phyloP scores from a whole-genome alignment of 371 early-diverging fungal species.

The Apophysomyces ossiformis region DNA sequence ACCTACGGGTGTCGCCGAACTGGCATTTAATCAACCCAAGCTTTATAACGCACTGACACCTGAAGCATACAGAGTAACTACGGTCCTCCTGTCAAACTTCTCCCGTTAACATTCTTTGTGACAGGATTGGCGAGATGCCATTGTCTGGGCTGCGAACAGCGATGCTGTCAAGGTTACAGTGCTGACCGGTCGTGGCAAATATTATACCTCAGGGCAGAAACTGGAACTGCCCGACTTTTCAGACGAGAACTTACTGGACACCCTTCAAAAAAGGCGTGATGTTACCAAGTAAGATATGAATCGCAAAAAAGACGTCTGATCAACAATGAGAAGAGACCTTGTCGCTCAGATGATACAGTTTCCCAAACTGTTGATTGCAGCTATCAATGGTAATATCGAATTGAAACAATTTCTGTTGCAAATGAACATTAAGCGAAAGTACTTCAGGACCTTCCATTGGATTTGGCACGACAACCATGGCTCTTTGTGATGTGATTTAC shows the following conservation, averaged over 20 bases:
- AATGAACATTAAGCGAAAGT: not conserved
- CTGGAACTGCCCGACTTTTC: constrained; percentile 44
- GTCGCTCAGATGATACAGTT: constrained; percentile 65
- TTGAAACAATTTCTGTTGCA: not conserved
- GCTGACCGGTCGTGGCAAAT: constrained; percentile 72
- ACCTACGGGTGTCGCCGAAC: constrained; percentile 62
- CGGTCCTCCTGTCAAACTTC: not conserved
- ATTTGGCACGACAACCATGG: constrained; percentile 69
- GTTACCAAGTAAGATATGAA: constrained; percentile 25
- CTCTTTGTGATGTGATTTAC: constrained; percentile 75
- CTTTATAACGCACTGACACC: constrained; percentile 67
- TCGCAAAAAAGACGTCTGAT: not conserved
- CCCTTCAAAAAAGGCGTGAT: constrained; percentile 25
- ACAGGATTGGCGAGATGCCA: constrained; percentile 66
- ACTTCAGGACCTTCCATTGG: constrained; percentile 70
- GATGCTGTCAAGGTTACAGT: constrained; percentile 63
- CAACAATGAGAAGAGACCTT: constrained; percentile 39
- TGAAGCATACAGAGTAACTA: constrained; percentile 56
- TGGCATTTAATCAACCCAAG: constrained; percentile 71
- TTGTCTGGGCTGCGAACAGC: constrained; percentile 57
- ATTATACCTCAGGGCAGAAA: constrained; percentile 71
- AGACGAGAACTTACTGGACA: constrained; percentile 37
- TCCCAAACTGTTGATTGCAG: constrained; percentile 76
- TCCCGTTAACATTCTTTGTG: not conserved
- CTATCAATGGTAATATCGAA: constrained; percentile 64